A percentile compares a stretch with the other conserved stretches of the same genome.
These are phyloP conservation scores for Penstemon davidsonii DNA, from an alignment of 257 asterid genomes.

Conservation along the genomic window DNA sequence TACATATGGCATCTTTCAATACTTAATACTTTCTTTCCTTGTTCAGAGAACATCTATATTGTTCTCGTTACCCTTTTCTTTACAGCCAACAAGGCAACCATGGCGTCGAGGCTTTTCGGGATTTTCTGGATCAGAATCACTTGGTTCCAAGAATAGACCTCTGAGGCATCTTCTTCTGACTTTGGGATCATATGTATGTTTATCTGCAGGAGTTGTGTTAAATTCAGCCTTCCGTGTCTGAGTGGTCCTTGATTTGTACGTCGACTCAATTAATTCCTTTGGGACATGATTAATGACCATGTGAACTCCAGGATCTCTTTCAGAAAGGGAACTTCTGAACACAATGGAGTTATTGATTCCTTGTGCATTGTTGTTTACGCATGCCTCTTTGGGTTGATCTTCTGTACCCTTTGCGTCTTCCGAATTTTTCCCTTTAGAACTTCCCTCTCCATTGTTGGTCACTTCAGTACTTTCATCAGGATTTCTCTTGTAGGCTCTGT, in stretches of 20 bases:
- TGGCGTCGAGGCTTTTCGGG: conserved; percentile 65
- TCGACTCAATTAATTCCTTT: conserved; percentile 35
- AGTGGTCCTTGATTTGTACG: conserved; percentile 9
- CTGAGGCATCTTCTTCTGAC: conserved; percentile 77
- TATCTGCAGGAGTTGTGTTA: conserved; percentile 41
- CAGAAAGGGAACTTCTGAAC: conserved; percentile 56
- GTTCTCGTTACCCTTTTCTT: conserved; percentile 34
- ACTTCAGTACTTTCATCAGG: conserved; percentile 44
- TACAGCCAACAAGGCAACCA: conserved; percentile 69
- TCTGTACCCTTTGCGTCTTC: conserved; percentile 31
- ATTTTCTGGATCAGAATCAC: conserved; percentile 65
- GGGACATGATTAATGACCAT: conserved; percentile 35
- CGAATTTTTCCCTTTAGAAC: conserved; percentile 26
- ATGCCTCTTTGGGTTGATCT: conserved; percentile 51
- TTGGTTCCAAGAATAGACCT: conserved; percentile 70
- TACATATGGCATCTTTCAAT: conserved; percentile 3
- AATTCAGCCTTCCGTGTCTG: conserved; percentile 51
- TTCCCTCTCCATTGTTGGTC: conserved; percentile 53
- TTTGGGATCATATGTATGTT: conserved; percentile 53
- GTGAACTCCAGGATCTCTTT: conserved; percentile 74
- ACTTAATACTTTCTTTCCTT: conserved; percentile 2
- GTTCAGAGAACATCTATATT: conserved; percentile 35
- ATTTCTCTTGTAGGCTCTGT: conserved; percentile 67
- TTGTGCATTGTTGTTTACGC: conserved; percentile 74
- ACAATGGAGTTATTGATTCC: conserved; percentile 77